Base-by-base conservation (phyloP, 2,329 filamentous ascomycete species). In the Nothopassalora personata region DNA sequence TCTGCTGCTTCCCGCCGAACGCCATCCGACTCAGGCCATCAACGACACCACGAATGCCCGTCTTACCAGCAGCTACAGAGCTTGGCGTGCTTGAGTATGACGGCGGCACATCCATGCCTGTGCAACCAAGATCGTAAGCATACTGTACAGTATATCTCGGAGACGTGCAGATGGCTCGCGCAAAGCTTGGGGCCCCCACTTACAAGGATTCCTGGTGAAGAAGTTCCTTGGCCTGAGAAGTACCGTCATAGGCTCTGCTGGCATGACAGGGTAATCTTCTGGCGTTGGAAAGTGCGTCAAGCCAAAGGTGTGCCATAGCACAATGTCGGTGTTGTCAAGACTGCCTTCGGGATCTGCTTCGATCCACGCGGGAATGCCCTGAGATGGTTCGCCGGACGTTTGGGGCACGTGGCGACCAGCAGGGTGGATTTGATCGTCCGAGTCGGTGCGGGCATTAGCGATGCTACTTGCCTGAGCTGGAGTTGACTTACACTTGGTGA, bases 261-360 rank as follows among this genome's bases (percentile, higher is more conserved):
- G 67, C 91, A 96, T 96, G 67, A 96, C 81, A 31, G 92, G 92
- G 78, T 90, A 96, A 74, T 96, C 92, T 72, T 97, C 92, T 0
- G 91, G 91, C 0, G 89, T 79, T 0, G 92, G 91, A 79, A 96
- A 93, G 72, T 96, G 92, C 0, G 88, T 93, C 36, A 96, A 80
- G 36, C 92, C 92, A 69, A 96, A 97, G 0, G 91, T 96, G 76
- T 96, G 91, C 91, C 91, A 97, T 15, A 96, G 82, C 1, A 97
- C 91, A 31, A 96, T 77, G 71, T 97, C 90, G 0, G 86, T 89
- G 78, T 96, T 88, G 57, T 88, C 89, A 65, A 96, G 86, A 28
- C 79, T 82, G 58, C 83, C 84, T 49, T 77, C 77, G 11, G 88
- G 86, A 61, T 91, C 84, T 27, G 84, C 85, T 18, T 79, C 76